Base-by-base conservation (phyloP, 768 basidiomycete species). In the Trametes punicea region DNA sequence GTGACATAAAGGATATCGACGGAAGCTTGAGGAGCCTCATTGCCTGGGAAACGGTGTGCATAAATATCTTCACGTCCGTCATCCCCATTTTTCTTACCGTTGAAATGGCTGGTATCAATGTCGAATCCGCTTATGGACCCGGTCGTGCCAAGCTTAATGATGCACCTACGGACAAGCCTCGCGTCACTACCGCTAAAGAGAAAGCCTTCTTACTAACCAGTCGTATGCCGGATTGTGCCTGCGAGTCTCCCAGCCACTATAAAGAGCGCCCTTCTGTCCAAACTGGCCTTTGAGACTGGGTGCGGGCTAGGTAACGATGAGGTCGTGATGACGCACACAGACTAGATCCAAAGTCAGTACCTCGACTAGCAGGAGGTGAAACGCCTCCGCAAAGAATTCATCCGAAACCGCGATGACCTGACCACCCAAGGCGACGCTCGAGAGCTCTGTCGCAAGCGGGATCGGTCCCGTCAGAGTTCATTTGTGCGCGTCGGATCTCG, bases 91-190 rank as follows among this genome's bases (percentile, higher is more conserved):
- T 7, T 16, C 44, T 33, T 74, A 80, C 96, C 97, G 59, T 86
- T 89, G 74, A 99, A 99, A 69, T 95, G 84, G n/a, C 87, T 77
- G 0, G 97, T 98, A 67, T 99, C 97, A 33, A 99, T 81, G 69
- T 98, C 96, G 65, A 97, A 90, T 1, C 94, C 95, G 15, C 74
- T 69, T 46, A 98, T 71, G 2, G 73, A 75, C 0, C 90, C 89
- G 2, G 83, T 77, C 0, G 89, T 84, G 0, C 94, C 97, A 3
- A 98, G 80, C 64, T 85, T 83, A 67, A 98, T 84, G 67, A 98
- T 93, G 58, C 86, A 93, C 93, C 93, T 95, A 58, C 7, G 48
- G 15, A 18, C 29, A 16, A 23, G 16, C 30, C 13, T 45, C n/a
- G 16, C n/a, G n/a, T n/a, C n/a, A n/a, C n/a, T n/a, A n/a, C n/a